phyloP scores from a whole-genome alignment of 805 yeast species.

The Spathaspora boniae region DNA sequence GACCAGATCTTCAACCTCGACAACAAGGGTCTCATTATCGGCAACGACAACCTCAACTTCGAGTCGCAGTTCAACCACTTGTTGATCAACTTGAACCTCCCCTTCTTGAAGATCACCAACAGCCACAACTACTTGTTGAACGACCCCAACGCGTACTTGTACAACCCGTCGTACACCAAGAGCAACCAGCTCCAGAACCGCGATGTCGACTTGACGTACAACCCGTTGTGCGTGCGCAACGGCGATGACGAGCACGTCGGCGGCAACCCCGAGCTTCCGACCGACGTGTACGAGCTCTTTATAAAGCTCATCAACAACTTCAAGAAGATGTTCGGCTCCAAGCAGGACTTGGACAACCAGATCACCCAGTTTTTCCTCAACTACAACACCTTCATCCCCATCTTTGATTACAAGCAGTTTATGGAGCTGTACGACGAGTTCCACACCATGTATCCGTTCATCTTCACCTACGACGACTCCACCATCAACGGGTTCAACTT shows the following conservation, averaged over 20 bases:
- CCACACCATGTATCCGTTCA: slow-evolving; percentile 46
- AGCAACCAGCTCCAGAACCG: slow-evolving; percentile 33
- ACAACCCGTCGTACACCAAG: slow-evolving; percentile 36
- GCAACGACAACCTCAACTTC: slow-evolving; percentile 43
- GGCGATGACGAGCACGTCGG: not conserved
- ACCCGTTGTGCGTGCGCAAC: slow-evolving; percentile 33
- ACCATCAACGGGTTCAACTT: slow-evolving; percentile 48
- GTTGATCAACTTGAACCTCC: slow-evolving; percentile 39
- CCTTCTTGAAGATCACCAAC: slow-evolving; percentile 42
- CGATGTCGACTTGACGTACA: slow-evolving; percentile 37
- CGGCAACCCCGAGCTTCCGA: slow-evolving; percentile 22
- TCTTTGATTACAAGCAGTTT: slow-evolving; percentile 50
- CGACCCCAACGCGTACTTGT: slow-evolving; percentile 41
- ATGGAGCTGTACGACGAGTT: slow-evolving; percentile 49
- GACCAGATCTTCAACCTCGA: slow-evolving; percentile 44
- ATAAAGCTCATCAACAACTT: slow-evolving; percentile 42
- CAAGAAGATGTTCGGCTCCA: slow-evolving; percentile 34
- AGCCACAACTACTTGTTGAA: slow-evolving; percentile 39
- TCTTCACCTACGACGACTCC: slow-evolving; percentile 45
- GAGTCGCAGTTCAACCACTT: slow-evolving; percentile 45
- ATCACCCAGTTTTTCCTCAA: slow-evolving; percentile 48
- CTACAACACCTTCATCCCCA: slow-evolving; percentile 52
- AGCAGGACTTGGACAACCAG: slow-evolving; percentile 43
- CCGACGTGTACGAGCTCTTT: slow-evolving; percentile 41
- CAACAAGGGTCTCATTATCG: slow-evolving; percentile 40